Percentiles rank a stretch among this genome's conserved stretches.
phyloP scores from a whole-genome alignment of 163 green algal genomes.

The Chlamydomonas reinhardtii region DNA sequence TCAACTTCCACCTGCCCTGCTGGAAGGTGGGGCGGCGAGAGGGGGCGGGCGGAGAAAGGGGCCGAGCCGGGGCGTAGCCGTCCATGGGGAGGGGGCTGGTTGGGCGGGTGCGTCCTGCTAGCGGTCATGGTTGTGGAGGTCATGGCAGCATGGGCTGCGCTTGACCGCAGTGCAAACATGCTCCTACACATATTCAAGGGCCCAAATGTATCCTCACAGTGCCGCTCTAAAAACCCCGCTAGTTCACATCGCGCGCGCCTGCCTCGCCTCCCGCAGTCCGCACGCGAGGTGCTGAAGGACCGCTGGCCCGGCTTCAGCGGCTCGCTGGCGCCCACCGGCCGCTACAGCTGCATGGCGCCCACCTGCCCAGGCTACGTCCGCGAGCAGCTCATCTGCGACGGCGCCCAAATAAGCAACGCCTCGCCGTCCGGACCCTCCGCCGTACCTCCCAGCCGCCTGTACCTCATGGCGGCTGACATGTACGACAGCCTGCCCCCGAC shows the following conservation, averaged over 20 bases:
- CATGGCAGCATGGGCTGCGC: too few relatives aligned
- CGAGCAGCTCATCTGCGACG: constrained; percentile 43
- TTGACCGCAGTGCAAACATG: too few relatives aligned
- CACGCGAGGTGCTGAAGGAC: constrained; percentile 29
- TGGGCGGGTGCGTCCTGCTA: too few relatives aligned
- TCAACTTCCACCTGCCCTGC: constrained; percentile 44
- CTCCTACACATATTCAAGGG: too few relatives aligned
- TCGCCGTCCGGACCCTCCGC: background rate
- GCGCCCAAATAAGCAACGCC: constrained; percentile 2
- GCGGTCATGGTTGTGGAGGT: too few relatives aligned
- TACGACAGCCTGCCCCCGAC: constrained; percentile 33
- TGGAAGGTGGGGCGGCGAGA: constrained; percentile 5
- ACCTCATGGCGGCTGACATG: constrained; percentile 12
- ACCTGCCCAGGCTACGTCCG: constrained; percentile 36
- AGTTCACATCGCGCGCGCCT: too few relatives aligned
- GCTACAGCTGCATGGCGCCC: constrained; percentile 37
- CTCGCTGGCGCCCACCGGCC: constrained; percentile 10
- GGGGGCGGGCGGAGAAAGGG: too few relatives aligned
- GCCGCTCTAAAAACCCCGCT: too few relatives aligned
- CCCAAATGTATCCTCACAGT: too few relatives aligned
- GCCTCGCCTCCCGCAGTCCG: background rate
- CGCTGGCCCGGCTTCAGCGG: constrained; percentile 30
- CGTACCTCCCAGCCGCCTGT: constrained; percentile 1
- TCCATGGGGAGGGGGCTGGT: too few relatives aligned
- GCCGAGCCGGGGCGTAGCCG: too few relatives aligned